Conservation (phyloP, 129 eudicot genomes). For the Deinandra increscens region DNA sequence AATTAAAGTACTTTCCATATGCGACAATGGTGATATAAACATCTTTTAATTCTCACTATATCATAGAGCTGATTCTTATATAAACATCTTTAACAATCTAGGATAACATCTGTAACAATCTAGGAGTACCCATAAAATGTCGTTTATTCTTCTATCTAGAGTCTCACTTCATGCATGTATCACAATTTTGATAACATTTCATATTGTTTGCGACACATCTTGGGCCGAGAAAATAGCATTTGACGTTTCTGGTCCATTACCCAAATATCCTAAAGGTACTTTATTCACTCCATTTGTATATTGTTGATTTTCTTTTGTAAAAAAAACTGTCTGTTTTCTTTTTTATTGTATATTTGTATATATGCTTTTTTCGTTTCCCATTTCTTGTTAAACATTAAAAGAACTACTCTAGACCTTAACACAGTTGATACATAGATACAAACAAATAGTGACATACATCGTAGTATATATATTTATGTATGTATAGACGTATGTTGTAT, state of each 20-base stretch:
- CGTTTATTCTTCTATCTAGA: neutral
- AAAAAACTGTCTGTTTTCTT: too few species aligned
- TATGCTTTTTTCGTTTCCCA: too few species aligned
- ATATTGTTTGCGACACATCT: constrained; percentile 2
- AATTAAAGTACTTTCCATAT: neutral
- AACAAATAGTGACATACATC: neutral
- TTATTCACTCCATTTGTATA: neutral
- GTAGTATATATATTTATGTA: neutral
- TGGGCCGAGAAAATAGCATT: neutral
- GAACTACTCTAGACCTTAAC: neutral
- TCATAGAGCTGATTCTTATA: neutral
- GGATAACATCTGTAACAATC: too few species aligned
- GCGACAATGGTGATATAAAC: neutral
- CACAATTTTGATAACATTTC: constrained; percentile 13
- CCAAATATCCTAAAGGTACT: constrained; percentile 3
- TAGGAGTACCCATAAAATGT: neutral
- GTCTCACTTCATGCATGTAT: neutral
- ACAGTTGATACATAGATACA: neutral
- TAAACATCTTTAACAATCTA: neutral
- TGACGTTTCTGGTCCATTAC: neutral
- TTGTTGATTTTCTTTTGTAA: too few species aligned
- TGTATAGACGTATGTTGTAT: neutral
- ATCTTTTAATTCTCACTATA: neutral
- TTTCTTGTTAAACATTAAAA: neutral
- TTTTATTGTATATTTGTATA: too few species aligned